A percentile compares a stretch with the other conserved stretches of the same genome.
Conservation (phyloP, 2,329 filamentous ascomycete species). For the Orbilia ellipsospora region DNA sequence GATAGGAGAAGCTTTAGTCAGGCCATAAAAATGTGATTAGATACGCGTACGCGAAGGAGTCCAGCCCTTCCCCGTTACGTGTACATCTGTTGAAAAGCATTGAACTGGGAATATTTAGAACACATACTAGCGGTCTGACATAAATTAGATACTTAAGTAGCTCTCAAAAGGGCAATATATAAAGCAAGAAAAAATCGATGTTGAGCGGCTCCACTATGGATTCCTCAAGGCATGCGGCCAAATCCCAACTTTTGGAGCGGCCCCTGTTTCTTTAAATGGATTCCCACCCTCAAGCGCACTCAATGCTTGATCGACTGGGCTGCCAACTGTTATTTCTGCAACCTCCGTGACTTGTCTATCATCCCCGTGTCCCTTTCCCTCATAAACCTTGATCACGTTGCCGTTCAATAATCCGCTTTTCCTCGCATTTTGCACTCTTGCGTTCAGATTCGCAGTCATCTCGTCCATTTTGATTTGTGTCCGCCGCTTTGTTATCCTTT, state of each 20-base stretch:
- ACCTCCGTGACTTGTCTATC: constrained; percentile 32
- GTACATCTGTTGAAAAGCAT: not conserved
- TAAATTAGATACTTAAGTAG: not conserved
- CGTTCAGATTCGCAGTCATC: constrained; percentile 42
- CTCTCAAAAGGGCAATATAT: not conserved
- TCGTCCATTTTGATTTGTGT: constrained; percentile 53
- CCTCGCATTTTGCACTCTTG: constrained; percentile 45
- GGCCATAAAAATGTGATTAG: no score
- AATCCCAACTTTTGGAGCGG: constrained; percentile 31
- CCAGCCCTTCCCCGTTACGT: not conserved
- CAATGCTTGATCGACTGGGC: constrained; percentile 45
- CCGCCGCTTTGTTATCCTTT: constrained; percentile 31
- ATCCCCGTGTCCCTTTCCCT: constrained; percentile 28
- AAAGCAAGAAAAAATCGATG: not conserved
- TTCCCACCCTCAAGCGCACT: constrained; percentile 31
- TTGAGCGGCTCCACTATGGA: not conserved
- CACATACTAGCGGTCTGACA: not conserved
- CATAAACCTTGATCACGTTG: constrained; percentile 47
- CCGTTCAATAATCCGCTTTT: constrained; percentile 41
- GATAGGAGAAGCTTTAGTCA: no score
- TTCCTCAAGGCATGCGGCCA: constrained; percentile 32
- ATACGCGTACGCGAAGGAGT: not conserved
- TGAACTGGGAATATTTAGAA: not conserved
- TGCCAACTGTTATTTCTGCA: constrained; percentile 50
- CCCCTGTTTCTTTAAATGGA: constrained; percentile 29